A percentile compares a stretch with the other conserved stretches of the same genome.
phyloP scores from a whole-genome alignment of 179 eudicot species.

The Silene noctiflora region DNA sequence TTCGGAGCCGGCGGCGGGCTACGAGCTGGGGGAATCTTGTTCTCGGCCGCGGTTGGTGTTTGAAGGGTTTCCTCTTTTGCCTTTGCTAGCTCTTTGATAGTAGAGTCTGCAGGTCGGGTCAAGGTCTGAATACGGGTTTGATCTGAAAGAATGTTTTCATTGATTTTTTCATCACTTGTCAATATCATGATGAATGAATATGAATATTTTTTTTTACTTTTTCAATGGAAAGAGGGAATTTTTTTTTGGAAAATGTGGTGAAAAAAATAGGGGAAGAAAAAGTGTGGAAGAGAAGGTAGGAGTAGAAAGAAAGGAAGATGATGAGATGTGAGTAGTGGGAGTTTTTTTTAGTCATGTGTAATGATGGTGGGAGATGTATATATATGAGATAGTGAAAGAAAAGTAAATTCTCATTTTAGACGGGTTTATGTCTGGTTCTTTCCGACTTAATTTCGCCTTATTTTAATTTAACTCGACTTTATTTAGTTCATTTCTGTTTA shows the following conservation, averaged over 20 bases:
- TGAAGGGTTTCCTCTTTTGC: background rate
- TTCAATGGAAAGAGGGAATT: background rate
- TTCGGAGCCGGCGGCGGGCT: background rate
- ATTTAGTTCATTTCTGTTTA: too few relatives aligned
- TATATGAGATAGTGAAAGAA: background rate
- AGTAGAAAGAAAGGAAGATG: background rate
- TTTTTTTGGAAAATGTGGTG: background rate
- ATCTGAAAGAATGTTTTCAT: background rate
- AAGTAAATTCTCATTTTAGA: too few relatives aligned
- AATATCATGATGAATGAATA: background rate
- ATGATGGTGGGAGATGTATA: background rate
- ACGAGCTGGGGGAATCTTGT: background rate
- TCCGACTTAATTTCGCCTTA: too few relatives aligned
- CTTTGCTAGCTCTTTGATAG: background rate
- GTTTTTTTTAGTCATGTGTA: background rate
- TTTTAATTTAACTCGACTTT: too few relatives aligned
- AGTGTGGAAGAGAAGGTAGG: background rate
- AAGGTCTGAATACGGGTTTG: background rate
- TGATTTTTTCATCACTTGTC: background rate
- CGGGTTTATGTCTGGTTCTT: too few relatives aligned
- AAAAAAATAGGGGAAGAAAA: background rate
- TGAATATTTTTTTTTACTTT: too few relatives aligned
- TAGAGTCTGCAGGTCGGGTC: background rate
- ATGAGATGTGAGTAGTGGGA: background rate
- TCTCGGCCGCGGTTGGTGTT: background rate